phyloP scores from a whole-genome alignment of 345 rosid species.

The Lumnitzera littorea region DNA sequence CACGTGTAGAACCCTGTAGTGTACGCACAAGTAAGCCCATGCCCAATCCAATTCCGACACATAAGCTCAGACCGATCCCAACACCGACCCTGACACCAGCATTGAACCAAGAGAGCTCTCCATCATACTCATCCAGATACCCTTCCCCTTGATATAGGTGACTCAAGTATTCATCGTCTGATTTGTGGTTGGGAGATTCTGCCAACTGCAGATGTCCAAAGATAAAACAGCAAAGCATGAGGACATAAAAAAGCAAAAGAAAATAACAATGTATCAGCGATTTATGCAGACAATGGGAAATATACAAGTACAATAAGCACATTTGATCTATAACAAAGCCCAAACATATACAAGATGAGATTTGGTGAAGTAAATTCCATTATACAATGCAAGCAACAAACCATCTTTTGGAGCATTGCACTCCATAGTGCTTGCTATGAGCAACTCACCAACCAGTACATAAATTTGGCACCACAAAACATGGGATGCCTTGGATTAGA shows the following conservation, averaged over 20 bases:
- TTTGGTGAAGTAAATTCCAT: background rate
- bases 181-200: conserved; percentile 33
- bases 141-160: conserved; percentile 29
- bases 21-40: conserved; percentile 75
- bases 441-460: too few relatives aligned
- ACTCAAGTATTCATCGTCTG: conserved; percentile 33
- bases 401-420: background rate
- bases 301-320: too few relatives aligned
- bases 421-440: too few relatives aligned
- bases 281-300: too few relatives aligned
- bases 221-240: background rate
- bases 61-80: conserved; percentile 84
- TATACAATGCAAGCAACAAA: background rate
- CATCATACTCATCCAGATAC: conserved; percentile 53
- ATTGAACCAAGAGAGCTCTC: conserved; percentile 87
- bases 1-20: conserved; percentile 66
- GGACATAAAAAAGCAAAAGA: background rate
- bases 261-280: too few relatives aligned
- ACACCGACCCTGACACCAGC: conserved; percentile 96
- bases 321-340: too few relatives aligned
- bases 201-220: conserved; percentile 21
- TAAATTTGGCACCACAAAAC: too few relatives aligned
- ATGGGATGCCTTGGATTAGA: too few relatives aligned
- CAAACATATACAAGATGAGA: too few relatives aligned
- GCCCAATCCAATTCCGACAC: conserved; percentile 74